Conservation (phyloP, 805 yeast genomes). For the Yarrowia porcina region DNA sequence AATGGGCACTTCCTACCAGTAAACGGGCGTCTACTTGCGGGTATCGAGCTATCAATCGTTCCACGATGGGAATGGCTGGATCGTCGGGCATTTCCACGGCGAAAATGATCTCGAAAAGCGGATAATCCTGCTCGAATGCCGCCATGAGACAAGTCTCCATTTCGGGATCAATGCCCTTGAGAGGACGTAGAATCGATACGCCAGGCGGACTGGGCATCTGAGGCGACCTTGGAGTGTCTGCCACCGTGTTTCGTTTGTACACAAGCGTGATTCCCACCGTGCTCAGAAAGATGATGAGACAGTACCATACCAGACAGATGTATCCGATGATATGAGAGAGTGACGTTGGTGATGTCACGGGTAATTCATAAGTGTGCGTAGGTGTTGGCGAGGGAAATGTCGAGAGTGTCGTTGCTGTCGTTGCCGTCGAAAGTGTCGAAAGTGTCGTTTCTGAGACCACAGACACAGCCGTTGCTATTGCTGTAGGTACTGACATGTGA, state of each 20-base stretch:
- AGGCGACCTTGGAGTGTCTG: background rate
- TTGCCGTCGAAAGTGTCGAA: background rate
- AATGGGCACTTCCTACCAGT: constrained; percentile 49
- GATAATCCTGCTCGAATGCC: constrained; percentile 66
- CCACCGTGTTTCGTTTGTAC: background rate
- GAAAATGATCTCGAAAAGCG: constrained; percentile 67
- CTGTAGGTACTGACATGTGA: background rate
- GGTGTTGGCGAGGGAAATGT: background rate
- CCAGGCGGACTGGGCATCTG: constrained; percentile 39
- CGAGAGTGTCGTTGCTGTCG: background rate
- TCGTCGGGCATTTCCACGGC: constrained; percentile 67
- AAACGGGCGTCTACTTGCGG: constrained; percentile 58
- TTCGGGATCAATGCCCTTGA: constrained; percentile 81
- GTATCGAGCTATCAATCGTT: constrained; percentile 49
- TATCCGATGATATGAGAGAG: background rate
- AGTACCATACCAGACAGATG: constrained; percentile 5
- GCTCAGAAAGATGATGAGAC: constrained; percentile 7
- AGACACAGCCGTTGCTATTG: no score
- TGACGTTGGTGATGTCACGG: background rate
- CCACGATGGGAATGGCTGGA: constrained; percentile 59
- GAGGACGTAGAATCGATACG: constrained; percentile 76
- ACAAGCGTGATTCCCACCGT: constrained; percentile 4
- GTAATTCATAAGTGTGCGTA: background rate
- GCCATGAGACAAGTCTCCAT: constrained; percentile 64
- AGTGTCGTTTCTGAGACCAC: no score